phyloP scores from a whole-genome alignment of 2,329 filamentous ascomycete genomes.

The Alternaria sp. region DNA sequence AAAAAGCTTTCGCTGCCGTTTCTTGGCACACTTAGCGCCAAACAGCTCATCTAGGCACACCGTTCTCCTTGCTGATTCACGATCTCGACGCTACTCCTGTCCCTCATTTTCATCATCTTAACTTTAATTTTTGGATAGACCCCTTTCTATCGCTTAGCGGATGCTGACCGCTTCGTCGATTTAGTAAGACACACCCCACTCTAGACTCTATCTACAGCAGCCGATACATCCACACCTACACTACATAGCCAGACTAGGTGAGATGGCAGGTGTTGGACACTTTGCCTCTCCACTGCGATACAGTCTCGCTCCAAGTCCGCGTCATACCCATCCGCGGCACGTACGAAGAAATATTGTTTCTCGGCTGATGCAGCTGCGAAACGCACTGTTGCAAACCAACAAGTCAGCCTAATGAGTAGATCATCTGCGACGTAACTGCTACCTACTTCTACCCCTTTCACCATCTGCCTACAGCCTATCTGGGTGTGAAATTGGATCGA shows the following conservation, averaged over 20 bases:
- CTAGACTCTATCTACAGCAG: constrained; percentile 24
- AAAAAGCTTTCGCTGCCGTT: constrained; percentile 3
- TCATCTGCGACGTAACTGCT: constrained; percentile 8
- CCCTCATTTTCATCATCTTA: constrained; percentile 17
- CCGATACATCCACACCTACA: constrained; percentile 20
- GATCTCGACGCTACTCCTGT: constrained; percentile 17
- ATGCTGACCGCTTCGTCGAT: constrained; percentile 32
- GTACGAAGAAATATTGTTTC: constrained; percentile 12
- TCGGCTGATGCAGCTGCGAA: constrained; percentile 4
- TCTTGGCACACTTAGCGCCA: constrained; percentile 11
- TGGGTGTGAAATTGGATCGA: background rate
- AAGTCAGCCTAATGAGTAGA: constrained; percentile 20
- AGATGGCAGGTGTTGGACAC: constrained; percentile 32
- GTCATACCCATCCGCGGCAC: constrained; percentile 6
- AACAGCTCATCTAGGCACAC: constrained; percentile 28
- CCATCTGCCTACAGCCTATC: constrained; percentile 14
- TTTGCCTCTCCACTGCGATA: constrained; percentile 17
- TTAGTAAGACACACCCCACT: constrained; percentile 37
- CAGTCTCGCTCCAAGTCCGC: constrained; percentile 22
- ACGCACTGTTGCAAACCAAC: constrained; percentile 17
- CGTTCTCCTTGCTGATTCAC: constrained; percentile 22
- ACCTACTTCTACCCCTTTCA: constrained; percentile 4
- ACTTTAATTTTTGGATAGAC: constrained; percentile 25
- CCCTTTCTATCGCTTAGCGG: constrained; percentile 21
- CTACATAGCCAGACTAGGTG: constrained; percentile 23